Conservation (phyloP, 768 basidiomycete genomes). For the Mycena crocata region DNA sequence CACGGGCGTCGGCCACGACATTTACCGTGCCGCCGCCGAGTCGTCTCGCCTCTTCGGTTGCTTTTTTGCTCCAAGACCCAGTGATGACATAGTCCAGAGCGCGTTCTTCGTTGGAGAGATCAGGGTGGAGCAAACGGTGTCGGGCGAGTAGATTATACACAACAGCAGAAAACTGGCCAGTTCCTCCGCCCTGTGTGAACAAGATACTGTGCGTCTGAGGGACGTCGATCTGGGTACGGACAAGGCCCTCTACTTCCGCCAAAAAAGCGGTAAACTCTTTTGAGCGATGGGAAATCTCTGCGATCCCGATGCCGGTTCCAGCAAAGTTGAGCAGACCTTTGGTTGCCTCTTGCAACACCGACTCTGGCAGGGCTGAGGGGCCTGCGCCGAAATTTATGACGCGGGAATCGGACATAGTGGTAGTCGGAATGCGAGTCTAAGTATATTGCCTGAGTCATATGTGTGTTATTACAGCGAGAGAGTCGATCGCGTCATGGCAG, state of each 20-base stretch:
- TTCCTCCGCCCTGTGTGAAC: conserved; percentile 95
- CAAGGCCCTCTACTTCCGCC: conserved; percentile 67
- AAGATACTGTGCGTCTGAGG: conserved; percentile 88
- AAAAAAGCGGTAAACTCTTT: conserved; percentile 86
- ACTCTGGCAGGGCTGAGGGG: conserved; percentile 90
- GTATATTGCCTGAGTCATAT: conserved; percentile 11
- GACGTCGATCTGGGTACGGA: conserved; percentile 82
- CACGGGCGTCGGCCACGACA: conserved; percentile 78
- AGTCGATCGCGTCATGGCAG: conserved; percentile 24
- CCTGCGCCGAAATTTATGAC: conserved; percentile 94
- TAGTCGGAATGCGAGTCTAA: conserved; percentile 16
- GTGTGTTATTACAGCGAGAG: conserved; percentile 18
- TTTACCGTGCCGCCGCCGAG: conserved; percentile 71
- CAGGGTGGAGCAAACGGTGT: conserved; percentile 80
- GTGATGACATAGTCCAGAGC: conserved; percentile 91
- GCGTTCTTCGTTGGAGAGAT: conserved; percentile 64
- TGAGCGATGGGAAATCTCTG: conserved; percentile 96
- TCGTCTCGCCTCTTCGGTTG: conserved; percentile 82
- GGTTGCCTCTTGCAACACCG: conserved; percentile 86
- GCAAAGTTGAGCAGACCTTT: conserved; percentile 91
- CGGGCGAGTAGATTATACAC: conserved; percentile 92
- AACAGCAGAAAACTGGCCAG: conserved; percentile 90
- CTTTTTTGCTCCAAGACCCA: conserved; percentile 93
- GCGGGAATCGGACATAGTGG: conserved; percentile 57
- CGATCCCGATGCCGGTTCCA: conserved; percentile 92